Evolutionary conservation across 2,329 filamentous ascomycete species (phyloP).

Genomic region (Eutypa lata): DNA sequence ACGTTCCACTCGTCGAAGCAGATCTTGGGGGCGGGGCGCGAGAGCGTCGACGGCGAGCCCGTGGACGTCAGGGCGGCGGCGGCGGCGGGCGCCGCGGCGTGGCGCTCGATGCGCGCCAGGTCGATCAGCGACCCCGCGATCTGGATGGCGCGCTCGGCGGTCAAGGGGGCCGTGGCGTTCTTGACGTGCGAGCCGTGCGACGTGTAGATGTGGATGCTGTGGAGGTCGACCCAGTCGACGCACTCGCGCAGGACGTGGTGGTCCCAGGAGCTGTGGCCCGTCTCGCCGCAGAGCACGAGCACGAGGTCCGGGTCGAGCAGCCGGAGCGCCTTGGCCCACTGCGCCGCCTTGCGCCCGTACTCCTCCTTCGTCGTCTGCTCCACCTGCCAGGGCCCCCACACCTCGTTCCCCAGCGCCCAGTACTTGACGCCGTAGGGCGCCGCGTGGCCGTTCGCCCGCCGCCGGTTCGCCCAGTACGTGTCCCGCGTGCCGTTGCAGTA

Average conservation of each 20-base stretch:
- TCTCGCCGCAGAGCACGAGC: constrained; percentile 73
- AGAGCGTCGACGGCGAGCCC: constrained; percentile 48
- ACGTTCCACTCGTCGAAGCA: constrained; percentile 88
- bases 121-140: constrained; percentile 68
- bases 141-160: constrained; percentile 71
- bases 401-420: constrained; percentile 80
- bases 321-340: constrained; percentile 71
- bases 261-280: constrained; percentile 69
- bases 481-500: constrained; percentile 80
- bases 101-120: constrained; percentile 68
- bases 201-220: constrained; percentile 78
- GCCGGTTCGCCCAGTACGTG: constrained; percentile 78
- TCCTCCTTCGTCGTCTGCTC: constrained; percentile 66
- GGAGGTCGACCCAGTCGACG: constrained; percentile 69
- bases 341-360: constrained; percentile 65
- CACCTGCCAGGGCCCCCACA: constrained; percentile 66
- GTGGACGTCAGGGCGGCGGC: constrained; percentile 52
- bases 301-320: constrained; percentile 66
- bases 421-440: constrained; percentile 81
- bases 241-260: constrained; percentile 70
- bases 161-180: constrained; percentile 60
- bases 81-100: constrained; percentile 48
- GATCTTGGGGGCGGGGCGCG: constrained; percentile 60
- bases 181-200: constrained; percentile 42
- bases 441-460: constrained; percentile 69